Conservation (phyloP, 441 rosid genomes). For the Capsella rubella region DNA sequence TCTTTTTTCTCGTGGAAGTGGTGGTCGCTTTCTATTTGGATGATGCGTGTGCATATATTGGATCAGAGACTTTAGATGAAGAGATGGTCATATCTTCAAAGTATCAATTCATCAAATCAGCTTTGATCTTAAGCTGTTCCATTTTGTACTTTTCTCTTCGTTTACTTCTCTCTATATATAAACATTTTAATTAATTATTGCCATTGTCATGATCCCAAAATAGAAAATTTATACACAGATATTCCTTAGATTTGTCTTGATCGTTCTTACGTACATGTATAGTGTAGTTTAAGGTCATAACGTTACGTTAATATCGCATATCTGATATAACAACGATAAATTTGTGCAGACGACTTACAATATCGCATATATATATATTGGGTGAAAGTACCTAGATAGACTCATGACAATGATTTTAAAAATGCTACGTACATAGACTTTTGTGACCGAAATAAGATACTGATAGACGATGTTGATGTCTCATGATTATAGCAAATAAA, state of each 20-base stretch:
- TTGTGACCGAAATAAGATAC: conserved; percentile 33
- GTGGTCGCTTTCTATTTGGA: conserved; percentile 42
- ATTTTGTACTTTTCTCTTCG: neutral
- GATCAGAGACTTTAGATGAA: conserved; percentile 35
- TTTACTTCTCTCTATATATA: neutral
- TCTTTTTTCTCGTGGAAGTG: conserved; percentile 11
- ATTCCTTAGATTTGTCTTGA: neutral
- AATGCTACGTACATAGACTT: conserved; percentile 22
- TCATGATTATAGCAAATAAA: conserved; percentile 7
- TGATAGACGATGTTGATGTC: conserved; percentile 29
- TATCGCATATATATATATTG: neutral
- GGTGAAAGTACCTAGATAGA: conserved; percentile 9
- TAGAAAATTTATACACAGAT: neutral
- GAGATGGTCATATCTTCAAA: conserved; percentile 38
- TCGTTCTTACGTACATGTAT: neutral
- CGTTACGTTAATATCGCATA: neutral
- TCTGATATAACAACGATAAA: neutral
- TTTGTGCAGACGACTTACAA: conserved; percentile 9
- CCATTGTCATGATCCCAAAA: conserved; percentile 1
- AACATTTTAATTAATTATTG: neutral
- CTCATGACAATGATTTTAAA: conserved; percentile 20
- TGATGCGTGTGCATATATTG: conserved; percentile 42
- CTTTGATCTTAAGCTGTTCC: conserved; percentile 45
- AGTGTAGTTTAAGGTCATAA: neutral
- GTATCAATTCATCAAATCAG: conserved; percentile 46